Percentiles rank a stretch among this genome's conserved stretches.
phyloP scores from a whole-genome alignment of 2,329 filamentous ascomycete species.

The Lachnellula occidentalis region DNA sequence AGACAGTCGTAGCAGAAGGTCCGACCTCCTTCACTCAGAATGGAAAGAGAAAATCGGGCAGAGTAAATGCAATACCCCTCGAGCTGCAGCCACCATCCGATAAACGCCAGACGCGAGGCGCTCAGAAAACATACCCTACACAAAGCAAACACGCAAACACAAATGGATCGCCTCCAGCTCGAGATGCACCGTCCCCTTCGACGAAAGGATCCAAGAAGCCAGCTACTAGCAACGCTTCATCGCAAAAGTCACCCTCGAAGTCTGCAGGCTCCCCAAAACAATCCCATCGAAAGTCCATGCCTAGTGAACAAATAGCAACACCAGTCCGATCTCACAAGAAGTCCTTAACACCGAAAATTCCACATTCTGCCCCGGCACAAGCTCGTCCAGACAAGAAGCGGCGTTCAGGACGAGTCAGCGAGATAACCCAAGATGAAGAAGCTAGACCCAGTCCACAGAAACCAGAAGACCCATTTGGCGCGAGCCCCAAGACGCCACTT shows the following conservation, averaged over 20 bases:
- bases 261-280: constrained; percentile 24
- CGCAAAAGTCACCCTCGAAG: constrained; percentile 24
- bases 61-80: constrained; percentile 52
- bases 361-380: constrained; percentile 18
- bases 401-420: constrained; percentile 21
- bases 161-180: constrained; percentile 17
- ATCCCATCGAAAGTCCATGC: constrained; percentile 25
- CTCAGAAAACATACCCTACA: constrained; percentile 31
- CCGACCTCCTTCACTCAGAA: constrained; percentile 77
- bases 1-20: constrained; percentile 74
- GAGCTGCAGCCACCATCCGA: constrained; percentile 46
- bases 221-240: constrained; percentile 8
- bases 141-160: constrained; percentile 24
- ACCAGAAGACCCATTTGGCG: constrained; percentile 14
- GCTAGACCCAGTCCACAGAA: constrained; percentile 9
- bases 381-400: constrained; percentile 17
- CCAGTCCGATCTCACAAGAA: constrained; percentile 24
- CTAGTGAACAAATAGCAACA: constrained; percentile 21
- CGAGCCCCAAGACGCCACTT: constrained; percentile 25
- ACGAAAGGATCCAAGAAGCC: constrained; percentile 21
- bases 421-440: constrained; percentile 18
- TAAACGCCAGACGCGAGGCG: constrained; percentile 47
- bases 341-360: constrained; percentile 10
- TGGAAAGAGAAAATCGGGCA: constrained; percentile 63
- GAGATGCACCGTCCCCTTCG: constrained; percentile 16